These are phyloP conservation scores for Fraxinus platypoda DNA, from an alignment of 305 asterid species.

Conservation along the genomic window DNA sequence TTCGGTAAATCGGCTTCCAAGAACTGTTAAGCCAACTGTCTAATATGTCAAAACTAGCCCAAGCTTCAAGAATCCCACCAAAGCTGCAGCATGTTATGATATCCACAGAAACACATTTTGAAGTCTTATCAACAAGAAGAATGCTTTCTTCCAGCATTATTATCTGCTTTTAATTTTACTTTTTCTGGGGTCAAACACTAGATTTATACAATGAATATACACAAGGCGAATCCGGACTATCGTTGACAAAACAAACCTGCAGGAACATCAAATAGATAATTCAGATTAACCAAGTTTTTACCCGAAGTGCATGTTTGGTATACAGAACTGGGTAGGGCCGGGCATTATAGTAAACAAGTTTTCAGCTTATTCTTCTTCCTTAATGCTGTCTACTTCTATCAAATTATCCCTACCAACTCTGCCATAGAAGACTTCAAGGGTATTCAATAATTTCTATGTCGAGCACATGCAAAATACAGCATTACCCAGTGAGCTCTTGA, in stretches of 20 bases:
- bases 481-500: constrained; percentile 3
- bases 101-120: constrained; percentile 23
- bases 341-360: not conserved
- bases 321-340: not conserved
- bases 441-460: constrained; percentile 19
- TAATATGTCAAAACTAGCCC: constrained; percentile 23
- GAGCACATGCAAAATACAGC: constrained; percentile 19
- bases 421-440: constrained; percentile 10
- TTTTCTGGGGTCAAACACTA: constrained; percentile 26
- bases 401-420: not conserved
- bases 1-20: not conserved
- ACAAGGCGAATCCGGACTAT: constrained; percentile 56
- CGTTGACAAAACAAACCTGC: constrained; percentile 81
- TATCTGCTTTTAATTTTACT: constrained; percentile 46
- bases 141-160: constrained; percentile 30
- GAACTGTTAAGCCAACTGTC: constrained; percentile 12
- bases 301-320: not conserved
- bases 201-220: constrained; percentile 50
- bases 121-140: constrained; percentile 24
- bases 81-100: constrained; percentile 36
- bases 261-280: constrained; percentile 69
- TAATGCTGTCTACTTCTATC: not conserved
- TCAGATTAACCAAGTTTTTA: constrained; percentile 46
- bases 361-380: not conserved
- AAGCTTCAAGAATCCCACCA: constrained; percentile 30